Evolutionary conservation across 352 stramenopile species (phyloP), one percentile per base, ranked within the genome.

Genomic region (Phytophthora tentaculata): DNA sequence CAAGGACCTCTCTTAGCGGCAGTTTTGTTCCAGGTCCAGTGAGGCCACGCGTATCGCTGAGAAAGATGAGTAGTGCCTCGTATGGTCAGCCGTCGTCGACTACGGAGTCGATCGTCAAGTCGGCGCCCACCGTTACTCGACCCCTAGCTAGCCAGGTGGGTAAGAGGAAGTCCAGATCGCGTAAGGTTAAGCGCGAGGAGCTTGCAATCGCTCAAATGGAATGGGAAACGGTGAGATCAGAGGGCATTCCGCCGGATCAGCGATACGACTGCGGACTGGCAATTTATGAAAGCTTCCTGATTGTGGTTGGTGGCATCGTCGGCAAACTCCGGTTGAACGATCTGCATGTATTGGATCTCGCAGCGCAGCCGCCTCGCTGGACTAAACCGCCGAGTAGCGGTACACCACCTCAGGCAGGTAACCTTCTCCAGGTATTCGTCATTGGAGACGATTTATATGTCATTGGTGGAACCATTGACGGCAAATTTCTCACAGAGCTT

Each of bases 291-390:
- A 73, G 56, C 28, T 59, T 59, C 23, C 67, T 89, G 49, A 77
- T 89, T 61, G 79, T 89, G n/a, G 81, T 89, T 24, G 81, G 81
- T 39, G 81, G 81, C 10, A 86, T 89, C 37, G 81, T 87, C 16
- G 81, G 71, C 65, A 86, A 87, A 48, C 60, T 81, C 13, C 79
- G 81, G 4, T 43, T 81, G 39, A 89, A 89, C 55, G 81, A 89
- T 47, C 29, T 89, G 55, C 72, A 87, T 26, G 39, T 76, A 20
- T 61, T 87, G 39, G 79, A 89, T 59, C 59, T 83, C 16, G 57
- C 65, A 39, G 44, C 57, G n/a, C 64, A 35, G 0, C 67, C 60
- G 29, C 65, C 68, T 60, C 55, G 28, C 12, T 89, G 79, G 81
- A 62, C 61, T 13, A 70, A 78, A 57, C 81, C 77, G 37, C 48